A percentile compares a stretch with the other conserved stretches of the same genome.
Conservation (phyloP, 371 early-diverging fungal genomes). For the Parasitella parasitica region DNA sequence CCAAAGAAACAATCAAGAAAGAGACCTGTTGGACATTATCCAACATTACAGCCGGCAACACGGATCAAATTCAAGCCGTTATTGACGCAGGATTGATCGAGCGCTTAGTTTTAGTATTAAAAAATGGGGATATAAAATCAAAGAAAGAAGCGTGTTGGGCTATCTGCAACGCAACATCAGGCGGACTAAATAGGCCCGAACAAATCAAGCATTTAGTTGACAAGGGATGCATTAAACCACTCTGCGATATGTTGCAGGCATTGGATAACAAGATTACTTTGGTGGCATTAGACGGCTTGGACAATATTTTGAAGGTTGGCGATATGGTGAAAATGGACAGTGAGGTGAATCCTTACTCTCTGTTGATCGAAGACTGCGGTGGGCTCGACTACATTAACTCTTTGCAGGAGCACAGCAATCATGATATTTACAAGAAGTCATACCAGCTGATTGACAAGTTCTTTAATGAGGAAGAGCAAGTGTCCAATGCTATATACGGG, state of each 20-base stretch:
- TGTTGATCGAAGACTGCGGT: conserved; percentile 86
- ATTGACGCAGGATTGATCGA: conserved; percentile 94
- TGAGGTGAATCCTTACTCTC: conserved; percentile 77
- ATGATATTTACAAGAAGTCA: conserved; percentile 94
- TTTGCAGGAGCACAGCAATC: conserved; percentile 89
- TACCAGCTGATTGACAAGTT: conserved; percentile 91
- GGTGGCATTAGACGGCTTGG: conserved; percentile 88
- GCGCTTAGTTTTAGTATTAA: conserved; percentile 86
- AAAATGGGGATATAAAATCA: conserved; percentile 53
- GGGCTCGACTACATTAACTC: conserved; percentile 91
- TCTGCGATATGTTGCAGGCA: conserved; percentile 76
- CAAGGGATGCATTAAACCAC: conserved; percentile 81
- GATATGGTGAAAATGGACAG: conserved; percentile 45
- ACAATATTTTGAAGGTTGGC: conserved; percentile 73
- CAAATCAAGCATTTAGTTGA: conserved; percentile 78
- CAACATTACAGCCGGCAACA: conserved; percentile 98
- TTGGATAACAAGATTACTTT: conserved; percentile 82
- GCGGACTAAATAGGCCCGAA: conserved; percentile 72
- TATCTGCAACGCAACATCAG: conserved; percentile 89
- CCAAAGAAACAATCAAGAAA: conserved; percentile 94
- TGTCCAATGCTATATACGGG: too few species aligned
- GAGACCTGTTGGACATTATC: conserved; percentile 99
- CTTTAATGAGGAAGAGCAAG: conserved; percentile 86
- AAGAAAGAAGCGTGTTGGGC: conserved; percentile 90
- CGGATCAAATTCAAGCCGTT: conserved; percentile 90